Evolutionary conservation across 2,329 filamentous ascomycete genomes (phyloP), one percentile per base, ranked within the genome.

Genomic region (Cordyceps farinosa): DNA sequence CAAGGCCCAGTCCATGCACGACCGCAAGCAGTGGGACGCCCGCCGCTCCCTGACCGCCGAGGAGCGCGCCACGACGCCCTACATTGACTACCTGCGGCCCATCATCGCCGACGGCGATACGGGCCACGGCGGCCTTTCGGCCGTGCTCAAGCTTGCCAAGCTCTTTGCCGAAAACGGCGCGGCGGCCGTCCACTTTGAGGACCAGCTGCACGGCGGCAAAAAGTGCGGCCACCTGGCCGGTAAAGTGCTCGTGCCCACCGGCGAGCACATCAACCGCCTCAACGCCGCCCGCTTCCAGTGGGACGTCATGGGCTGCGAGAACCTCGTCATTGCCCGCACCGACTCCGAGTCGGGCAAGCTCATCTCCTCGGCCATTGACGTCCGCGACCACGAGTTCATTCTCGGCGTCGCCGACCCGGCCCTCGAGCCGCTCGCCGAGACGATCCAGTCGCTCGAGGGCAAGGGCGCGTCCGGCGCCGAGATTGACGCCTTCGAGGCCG

Each of bases 81-180:
- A 97, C 72, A 78, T 89, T 53, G 95, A 99, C 76, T 99, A 97
- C 75, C 82, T 99, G 73, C 87, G 95, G 10, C 95, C 95, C 29
- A 99, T 99, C 69, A 86, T 99, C 64, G 95, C 95, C 53, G 95
- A 99, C 73, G 95, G 95, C 63, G 95, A 99, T 75, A 98, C 94
- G 11, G 95, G 92, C 30, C 95, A 98, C 73, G 95, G 95, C 62
- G 95, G 95, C 13, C 81, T 98, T 44, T 93, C 92, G 1, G 91
- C 95, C 0, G 94, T 99, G 3, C 83, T 98, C 67, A 99, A 99
- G 81, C 85, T 99, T 27, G 93, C 95, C 47, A 99, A 98, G 79
- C 86, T 98, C 8, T 99, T 99, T 70, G 95, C 95, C 22, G 95
- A 99, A 78, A 96, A 96, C 69, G 95, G 95, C 60, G 95, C 95